Conservation (phyloP, 805 yeast genomes). For the Isabelozyma gotoi region DNA sequence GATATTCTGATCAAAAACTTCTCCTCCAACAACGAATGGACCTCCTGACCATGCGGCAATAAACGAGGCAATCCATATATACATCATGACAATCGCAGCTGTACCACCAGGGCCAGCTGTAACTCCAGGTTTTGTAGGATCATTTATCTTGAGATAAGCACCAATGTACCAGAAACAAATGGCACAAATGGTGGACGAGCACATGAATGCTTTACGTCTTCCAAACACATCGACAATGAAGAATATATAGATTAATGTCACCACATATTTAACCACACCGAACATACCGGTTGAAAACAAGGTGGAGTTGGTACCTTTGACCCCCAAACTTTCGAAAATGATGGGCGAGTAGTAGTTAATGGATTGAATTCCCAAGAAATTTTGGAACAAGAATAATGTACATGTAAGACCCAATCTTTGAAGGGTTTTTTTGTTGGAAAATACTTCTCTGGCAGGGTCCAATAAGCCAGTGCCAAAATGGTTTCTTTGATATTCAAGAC, state of each 20-base stretch:
- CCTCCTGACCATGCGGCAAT: conserved; percentile 42
- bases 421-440: conserved; percentile 23
- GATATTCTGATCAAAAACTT: conserved; percentile 40
- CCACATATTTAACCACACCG: conserved; percentile 38
- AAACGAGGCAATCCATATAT: conserved; percentile 41
- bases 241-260: conserved; percentile 32
- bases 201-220: conserved; percentile 35
- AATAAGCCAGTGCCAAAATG: conserved; percentile 31
- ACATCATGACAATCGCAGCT: conserved; percentile 41
- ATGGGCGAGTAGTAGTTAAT: conserved; percentile 40
- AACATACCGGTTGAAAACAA: conserved; percentile 41
- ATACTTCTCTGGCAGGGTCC: conserved; percentile 34
- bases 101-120: conserved; percentile 38
- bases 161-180: conserved; percentile 42
- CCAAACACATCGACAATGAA: conserved; percentile 37
- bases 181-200: conserved; percentile 31
- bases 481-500: conserved; percentile 25
- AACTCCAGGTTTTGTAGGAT: conserved; percentile 29
- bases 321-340: conserved; percentile 34
- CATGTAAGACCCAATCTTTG: conserved; percentile 31
- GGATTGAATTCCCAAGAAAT: conserved; percentile 40
- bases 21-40: conserved; percentile 40
- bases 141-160: conserved; percentile 31
- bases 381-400: conserved; percentile 33
- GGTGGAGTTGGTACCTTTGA: conserved; percentile 36